These are phyloP conservation scores for Pseudocercospora pini-densiflorae DNA, from an alignment of 2,329 filamentous ascomycete genomes.

Conservation along the genomic window DNA sequence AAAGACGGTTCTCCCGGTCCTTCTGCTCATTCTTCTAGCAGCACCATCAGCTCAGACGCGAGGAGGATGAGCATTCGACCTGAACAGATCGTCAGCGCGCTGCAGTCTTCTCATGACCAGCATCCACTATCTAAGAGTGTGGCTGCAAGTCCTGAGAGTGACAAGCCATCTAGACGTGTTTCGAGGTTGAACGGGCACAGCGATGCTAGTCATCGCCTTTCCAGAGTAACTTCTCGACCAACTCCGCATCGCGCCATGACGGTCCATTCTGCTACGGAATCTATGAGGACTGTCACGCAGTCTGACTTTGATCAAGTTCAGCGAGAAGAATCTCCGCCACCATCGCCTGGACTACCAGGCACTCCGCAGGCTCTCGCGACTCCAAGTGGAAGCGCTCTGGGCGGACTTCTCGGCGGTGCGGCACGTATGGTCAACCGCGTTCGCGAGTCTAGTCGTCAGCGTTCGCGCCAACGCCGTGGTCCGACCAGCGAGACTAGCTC, in stretches of 20 bases:
- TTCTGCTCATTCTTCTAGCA: conserved; percentile 57
- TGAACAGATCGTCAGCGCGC: conserved; percentile 9
- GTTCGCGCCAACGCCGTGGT: conserved; percentile 56
- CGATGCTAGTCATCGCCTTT: conserved; percentile 20
- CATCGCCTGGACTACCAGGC: conserved; percentile 50
- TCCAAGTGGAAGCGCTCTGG: conserved; percentile 47
- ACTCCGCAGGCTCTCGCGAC: conserved; percentile 51
- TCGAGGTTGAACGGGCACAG: conserved; percentile 21
- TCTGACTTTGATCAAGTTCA: conserved; percentile 41
- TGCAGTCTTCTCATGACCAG: conserved; percentile 52
- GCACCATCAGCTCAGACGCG: conserved; percentile 59
- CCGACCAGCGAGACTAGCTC: conserved; percentile 67
- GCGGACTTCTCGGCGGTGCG: conserved; percentile 53
- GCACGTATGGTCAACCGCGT: conserved; percentile 53
- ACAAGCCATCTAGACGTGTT: conserved; percentile 22
- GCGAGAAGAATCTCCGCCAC: conserved; percentile 40
- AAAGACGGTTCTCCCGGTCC: conserved; percentile 60
- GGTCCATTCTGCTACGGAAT: conserved; percentile 47
- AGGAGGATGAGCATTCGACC: conserved; percentile 40
- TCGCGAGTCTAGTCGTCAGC: conserved; percentile 47
- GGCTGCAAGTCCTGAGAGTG: conserved; percentile 66
- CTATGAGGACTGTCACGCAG: conserved; percentile 52
- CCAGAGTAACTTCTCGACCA: conserved; percentile 32
- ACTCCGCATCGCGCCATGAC: conserved; percentile 47
- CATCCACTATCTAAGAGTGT: conserved; percentile 78